phyloP scores from a whole-genome alignment of 352 stramenopile species.

The Blastocystis sp. region DNA sequence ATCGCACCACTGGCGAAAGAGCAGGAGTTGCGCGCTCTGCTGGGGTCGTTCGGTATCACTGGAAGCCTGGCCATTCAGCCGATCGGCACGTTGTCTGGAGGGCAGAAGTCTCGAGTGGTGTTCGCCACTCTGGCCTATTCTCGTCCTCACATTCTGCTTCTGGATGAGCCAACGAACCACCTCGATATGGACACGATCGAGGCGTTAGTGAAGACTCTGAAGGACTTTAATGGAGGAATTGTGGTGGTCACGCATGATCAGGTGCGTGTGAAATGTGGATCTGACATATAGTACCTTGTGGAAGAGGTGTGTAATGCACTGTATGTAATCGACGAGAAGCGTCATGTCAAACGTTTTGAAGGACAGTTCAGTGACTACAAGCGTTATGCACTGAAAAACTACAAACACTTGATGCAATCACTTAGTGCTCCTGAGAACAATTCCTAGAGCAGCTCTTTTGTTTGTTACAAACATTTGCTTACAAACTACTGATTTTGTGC shows the following conservation, averaged over 20 bases:
- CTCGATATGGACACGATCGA: constrained; percentile 82
- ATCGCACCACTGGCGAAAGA: constrained; percentile 1
- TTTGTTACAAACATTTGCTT: constrained; percentile 65
- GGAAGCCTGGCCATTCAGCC: constrained; percentile 68
- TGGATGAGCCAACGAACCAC: constrained; percentile 85
- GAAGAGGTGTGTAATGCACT: constrained; percentile 83
- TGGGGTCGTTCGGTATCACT: constrained; percentile 66
- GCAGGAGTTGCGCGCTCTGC: constrained; percentile 67
- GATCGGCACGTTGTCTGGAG: constrained; percentile 85
- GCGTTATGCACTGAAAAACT: constrained; percentile 66
- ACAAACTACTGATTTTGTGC: neutral
- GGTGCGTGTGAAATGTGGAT: neutral
- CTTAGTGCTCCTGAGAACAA: neutral
- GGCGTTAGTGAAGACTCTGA: constrained; percentile 84
- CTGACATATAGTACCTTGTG: constrained; percentile 76
- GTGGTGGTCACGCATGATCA: constrained; percentile 92
- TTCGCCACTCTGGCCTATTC: constrained; percentile 72
- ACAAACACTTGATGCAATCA: constrained; percentile 11
- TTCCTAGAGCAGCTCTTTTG: constrained; percentile 68
- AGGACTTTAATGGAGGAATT: constrained; percentile 87
- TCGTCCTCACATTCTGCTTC: constrained; percentile 76
- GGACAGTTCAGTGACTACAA: constrained; percentile 69
- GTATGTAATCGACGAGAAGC: constrained; percentile 69
- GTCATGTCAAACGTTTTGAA: constrained; percentile 65
- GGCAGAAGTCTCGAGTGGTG: constrained; percentile 78